A percentile compares a stretch with the other conserved stretches of the same genome.
Evolutionary conservation across 2,329 filamentous ascomycete genomes (phyloP).

Genomic region (Magnaporthiopsis incrustans): DNA sequence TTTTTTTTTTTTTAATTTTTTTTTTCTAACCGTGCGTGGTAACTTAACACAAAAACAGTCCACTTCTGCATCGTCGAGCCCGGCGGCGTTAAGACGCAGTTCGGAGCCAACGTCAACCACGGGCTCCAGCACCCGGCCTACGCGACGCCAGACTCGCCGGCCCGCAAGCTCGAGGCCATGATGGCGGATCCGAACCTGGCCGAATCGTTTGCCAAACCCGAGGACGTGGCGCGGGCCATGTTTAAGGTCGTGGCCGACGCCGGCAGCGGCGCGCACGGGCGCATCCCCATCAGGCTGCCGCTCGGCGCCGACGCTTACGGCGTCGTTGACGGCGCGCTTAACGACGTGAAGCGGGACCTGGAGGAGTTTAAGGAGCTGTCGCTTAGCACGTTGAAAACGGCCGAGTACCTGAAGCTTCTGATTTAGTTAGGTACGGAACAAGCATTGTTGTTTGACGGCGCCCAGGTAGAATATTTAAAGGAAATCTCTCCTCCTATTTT

Average conservation of each 20-base stretch:
- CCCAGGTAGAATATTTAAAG: no score
- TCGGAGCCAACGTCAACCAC: conserved; percentile 20
- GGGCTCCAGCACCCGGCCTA: conserved; percentile 32
- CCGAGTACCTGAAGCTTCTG: no score
- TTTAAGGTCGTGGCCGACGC: conserved; percentile 18
- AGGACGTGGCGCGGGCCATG: conserved; percentile 27
- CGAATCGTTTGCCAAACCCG: conserved; percentile 24
- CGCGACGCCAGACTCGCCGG: conserved; percentile 22
- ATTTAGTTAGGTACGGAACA: no score
- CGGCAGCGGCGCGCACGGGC: neutral
- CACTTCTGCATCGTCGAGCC: conserved; percentile 35
- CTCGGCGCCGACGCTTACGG: conserved; percentile 30
- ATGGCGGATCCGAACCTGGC: conserved; percentile 17
- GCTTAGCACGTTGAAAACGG: conserved; percentile 16
- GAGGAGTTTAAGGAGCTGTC: conserved; percentile 26
- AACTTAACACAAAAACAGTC: conserved; percentile 16
- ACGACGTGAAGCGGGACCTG: conserved; percentile 21
- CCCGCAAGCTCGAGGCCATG: conserved; percentile 21
- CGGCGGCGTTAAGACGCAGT: conserved; percentile 28
- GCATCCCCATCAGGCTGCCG: conserved; percentile 33
- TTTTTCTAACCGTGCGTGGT: no score
- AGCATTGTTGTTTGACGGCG: no score
- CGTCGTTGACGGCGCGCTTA: conserved; percentile 23
- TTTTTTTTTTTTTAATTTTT: no score
- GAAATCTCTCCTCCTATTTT: no score